phyloP scores from a whole-genome alignment of 2,329 filamentous ascomycete species.

The Aspergillus fijiensis region DNA sequence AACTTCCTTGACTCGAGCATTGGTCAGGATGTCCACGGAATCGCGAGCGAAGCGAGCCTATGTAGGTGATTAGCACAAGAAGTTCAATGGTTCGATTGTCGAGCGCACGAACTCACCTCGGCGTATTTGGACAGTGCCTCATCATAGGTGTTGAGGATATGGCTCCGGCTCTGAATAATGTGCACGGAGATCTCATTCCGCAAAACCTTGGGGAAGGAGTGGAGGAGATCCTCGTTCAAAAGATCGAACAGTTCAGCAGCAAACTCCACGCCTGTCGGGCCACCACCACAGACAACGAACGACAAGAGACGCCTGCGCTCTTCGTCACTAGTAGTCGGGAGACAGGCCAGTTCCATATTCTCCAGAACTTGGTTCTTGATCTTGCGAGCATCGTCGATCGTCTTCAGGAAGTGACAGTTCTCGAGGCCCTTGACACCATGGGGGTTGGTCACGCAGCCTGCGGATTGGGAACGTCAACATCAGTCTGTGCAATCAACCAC shows the following conservation, averaged over 20 bases:
- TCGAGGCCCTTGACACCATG: slow-evolving; percentile 95
- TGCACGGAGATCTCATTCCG: slow-evolving; percentile 98
- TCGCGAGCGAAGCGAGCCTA: slow-evolving; percentile 81
- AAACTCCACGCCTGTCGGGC: slow-evolving; percentile 95
- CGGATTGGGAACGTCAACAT: slow-evolving; percentile 7
- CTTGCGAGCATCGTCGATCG: slow-evolving; percentile 84
- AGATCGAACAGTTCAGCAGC: slow-evolving; percentile 95
- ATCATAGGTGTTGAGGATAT: slow-evolving; percentile 98
- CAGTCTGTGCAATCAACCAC: slow-evolving; percentile 1
- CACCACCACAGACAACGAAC: slow-evolving; percentile 93
- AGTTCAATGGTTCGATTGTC: background rate
- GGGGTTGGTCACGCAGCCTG: slow-evolving; percentile 81
- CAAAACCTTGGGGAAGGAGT: slow-evolving; percentile 82
- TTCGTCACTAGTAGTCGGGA: slow-evolving; percentile 88
- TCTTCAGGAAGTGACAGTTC: slow-evolving; percentile 91
- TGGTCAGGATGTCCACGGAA: slow-evolving; percentile 86
- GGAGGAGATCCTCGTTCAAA: slow-evolving; percentile 86
- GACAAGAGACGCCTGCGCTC: slow-evolving; percentile 85
- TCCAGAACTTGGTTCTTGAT: slow-evolving; percentile 86
- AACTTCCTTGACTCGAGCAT: slow-evolving; percentile 90
- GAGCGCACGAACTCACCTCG: slow-evolving; percentile 53
- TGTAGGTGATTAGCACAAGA: background rate
- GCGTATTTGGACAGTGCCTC: slow-evolving; percentile 91
- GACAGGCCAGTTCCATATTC: slow-evolving; percentile 84
- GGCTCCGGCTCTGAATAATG: slow-evolving; percentile 87